These are phyloP conservation scores for Calonectria crousiana DNA, from an alignment of 2,329 filamentous ascomycete genomes.

Conservation along the genomic window DNA sequence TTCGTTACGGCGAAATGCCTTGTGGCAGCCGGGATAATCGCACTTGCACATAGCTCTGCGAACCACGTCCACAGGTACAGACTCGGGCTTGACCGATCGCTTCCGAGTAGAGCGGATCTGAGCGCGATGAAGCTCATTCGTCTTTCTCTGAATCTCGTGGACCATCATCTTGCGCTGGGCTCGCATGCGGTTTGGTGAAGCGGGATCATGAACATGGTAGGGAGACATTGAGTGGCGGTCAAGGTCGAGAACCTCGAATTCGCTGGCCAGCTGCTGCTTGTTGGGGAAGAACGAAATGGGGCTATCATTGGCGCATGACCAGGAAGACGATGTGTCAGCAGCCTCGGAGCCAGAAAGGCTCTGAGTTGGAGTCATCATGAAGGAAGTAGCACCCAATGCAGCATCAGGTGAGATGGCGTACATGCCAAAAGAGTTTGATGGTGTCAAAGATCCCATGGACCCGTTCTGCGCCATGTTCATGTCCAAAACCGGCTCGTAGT, in stretches of 20 bases:
- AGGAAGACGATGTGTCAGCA: constrained; percentile 52
- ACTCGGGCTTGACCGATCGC: constrained; percentile 45
- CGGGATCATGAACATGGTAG: constrained; percentile 48
- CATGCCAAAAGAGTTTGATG: constrained; percentile 51
- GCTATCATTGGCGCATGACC: constrained; percentile 56
- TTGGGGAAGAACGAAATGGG: constrained; percentile 56
- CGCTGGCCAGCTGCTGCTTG: constrained; percentile 46
- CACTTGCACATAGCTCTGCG: constrained; percentile 59
- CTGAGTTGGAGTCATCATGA: constrained; percentile 56
- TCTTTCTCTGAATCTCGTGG: constrained; percentile 58
- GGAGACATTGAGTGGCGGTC: constrained; percentile 53
- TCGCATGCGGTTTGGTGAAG: constrained; percentile 50
- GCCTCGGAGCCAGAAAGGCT: constrained; percentile 55
- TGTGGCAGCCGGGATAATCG: constrained; percentile 59
- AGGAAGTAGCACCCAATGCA: constrained; percentile 48
- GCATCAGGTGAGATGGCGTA: constrained; percentile 51
- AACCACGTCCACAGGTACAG: constrained; percentile 50
- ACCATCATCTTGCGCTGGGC: constrained; percentile 56
- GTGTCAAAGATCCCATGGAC: constrained; percentile 53
- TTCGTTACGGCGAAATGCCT: constrained; percentile 65
- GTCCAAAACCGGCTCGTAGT: constrained; percentile 55
- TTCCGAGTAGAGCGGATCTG: constrained; percentile 52
- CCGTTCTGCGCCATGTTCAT: constrained; percentile 50
- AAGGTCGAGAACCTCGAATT: constrained; percentile 50
- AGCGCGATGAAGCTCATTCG: constrained; percentile 56